Evolutionary conservation across 1,284 basidiomycete genomes (phyloP).

Genomic region (Chiua sp.): DNA sequence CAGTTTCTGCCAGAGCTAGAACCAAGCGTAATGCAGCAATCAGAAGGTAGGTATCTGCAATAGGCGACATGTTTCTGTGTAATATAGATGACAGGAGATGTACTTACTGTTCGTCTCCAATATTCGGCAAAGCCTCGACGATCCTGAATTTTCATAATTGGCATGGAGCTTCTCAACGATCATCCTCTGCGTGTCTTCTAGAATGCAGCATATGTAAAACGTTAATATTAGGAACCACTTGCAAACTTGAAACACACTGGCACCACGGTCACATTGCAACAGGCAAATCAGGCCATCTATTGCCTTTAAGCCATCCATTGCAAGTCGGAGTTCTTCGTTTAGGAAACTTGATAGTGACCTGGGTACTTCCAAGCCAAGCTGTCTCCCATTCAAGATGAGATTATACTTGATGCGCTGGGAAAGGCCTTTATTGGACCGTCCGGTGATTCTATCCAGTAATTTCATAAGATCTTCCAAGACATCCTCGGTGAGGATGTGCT

Average conservation of each 20-base stretch:
- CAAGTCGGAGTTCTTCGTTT: too few relatives aligned
- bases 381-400: too few relatives aligned
- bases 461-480: slow-evolving; percentile 19
- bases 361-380: too few relatives aligned
- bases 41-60: slow-evolving; percentile 14
- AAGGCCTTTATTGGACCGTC: slow-evolving; percentile 7
- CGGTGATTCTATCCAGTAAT: slow-evolving; percentile 17
- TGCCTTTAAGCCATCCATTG: too few relatives aligned
- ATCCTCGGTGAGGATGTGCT: slow-evolving; percentile 19
- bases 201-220: not conserved
- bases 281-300: slow-evolving; percentile 30
- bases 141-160: not conserved
- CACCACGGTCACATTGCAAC: slow-evolving; percentile 21
- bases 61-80: not conserved
- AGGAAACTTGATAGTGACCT: too few relatives aligned
- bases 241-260: slow-evolving; percentile 22
- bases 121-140: slow-evolving; percentile 19
- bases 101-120: slow-evolving; percentile 17
- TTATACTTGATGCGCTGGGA: too few relatives aligned
- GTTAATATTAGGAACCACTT: not conserved
- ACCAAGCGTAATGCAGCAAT: slow-evolving; percentile 23
- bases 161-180: slow-evolving; percentile 16
- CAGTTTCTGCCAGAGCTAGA: slow-evolving; percentile 17
- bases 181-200: slow-evolving; percentile 15
- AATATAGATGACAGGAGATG: not conserved